A percentile compares a stretch with the other conserved stretches of the same genome.
phyloP scores from a whole-genome alignment of 805 yeast species.

The Trichomonascus vanleenenianus region DNA sequence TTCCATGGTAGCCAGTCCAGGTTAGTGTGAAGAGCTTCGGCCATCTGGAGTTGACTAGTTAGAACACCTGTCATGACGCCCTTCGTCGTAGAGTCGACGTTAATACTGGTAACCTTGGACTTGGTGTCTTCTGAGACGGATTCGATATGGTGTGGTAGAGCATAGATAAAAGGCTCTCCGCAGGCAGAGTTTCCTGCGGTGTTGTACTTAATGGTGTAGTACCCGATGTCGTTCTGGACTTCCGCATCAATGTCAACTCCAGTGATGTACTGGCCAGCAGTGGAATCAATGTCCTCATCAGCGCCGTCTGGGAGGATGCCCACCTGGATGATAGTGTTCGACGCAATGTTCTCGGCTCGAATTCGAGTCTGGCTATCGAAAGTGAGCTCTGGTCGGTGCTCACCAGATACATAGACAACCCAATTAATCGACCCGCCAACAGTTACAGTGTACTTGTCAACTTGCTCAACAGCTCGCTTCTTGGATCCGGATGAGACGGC shows the following conservation, averaged over 20 bases:
- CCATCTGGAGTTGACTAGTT: conserved; percentile 26
- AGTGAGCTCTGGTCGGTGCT: conserved; percentile 14
- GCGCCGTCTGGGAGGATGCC: conserved; percentile 39
- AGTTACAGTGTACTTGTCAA: conserved; percentile 34
- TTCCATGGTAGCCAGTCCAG: conserved; percentile 53
- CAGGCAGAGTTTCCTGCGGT: conserved; percentile 43
- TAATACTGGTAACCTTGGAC: conserved; percentile 25
- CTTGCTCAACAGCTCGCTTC: conserved; percentile 20
- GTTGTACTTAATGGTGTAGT: conserved; percentile 41
- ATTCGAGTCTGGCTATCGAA: conserved; percentile 11
- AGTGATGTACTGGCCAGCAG: conserved; percentile 62
- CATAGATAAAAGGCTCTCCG: conserved; percentile 41
- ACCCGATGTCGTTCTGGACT: conserved; percentile 39
- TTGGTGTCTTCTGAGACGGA: conserved; percentile 33
- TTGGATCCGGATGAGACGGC: background rate
- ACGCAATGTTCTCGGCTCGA: conserved; percentile 30
- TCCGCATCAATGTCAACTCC: conserved; percentile 43
- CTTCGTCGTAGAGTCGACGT: conserved; percentile 42
- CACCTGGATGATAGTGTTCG: conserved; percentile 50
- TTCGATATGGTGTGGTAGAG: conserved; percentile 58
- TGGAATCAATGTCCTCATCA: conserved; percentile 41
- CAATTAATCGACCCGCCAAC: conserved; percentile 39
- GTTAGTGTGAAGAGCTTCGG: conserved; percentile 34
- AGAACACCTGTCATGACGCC: conserved; percentile 34
- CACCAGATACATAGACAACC: conserved; percentile 42